A percentile compares a stretch with the other conserved stretches of the same genome.
phyloP scores from a whole-genome alignment of 345 rosid genomes.

The Trapa bicornis region DNA sequence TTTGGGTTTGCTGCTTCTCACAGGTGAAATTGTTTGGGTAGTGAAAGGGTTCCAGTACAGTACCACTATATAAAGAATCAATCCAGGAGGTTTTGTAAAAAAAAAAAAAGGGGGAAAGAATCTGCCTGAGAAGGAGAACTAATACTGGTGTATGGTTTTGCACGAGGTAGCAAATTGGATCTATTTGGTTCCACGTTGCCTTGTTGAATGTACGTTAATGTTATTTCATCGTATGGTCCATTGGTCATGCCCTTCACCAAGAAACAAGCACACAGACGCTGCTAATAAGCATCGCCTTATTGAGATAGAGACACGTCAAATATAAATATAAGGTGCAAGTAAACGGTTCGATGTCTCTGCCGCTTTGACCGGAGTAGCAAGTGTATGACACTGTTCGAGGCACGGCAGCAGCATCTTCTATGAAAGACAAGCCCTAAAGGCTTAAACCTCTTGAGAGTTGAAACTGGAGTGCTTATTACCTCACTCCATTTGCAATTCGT shows the following conservation, averaged over 20 bases:
- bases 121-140: background rate
- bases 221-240: too few relatives aligned
- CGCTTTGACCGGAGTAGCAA: too few relatives aligned
- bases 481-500: background rate
- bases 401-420: background rate
- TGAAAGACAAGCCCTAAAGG: background rate
- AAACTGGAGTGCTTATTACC: background rate
- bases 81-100: conserved; percentile 1
- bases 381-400: too few relatives aligned
- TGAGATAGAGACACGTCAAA: too few relatives aligned
- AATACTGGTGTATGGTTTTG: background rate
- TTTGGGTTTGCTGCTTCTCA: background rate
- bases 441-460: background rate
- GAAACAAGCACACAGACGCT: too few relatives aligned
- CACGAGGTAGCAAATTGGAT: background rate
- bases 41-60: background rate
- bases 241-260: too few relatives aligned
- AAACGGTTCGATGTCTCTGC: too few relatives aligned
- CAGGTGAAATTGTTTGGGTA: background rate
- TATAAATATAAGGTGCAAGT: too few relatives aligned
- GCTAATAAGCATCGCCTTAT: too few relatives aligned
- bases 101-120: background rate
- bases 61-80: background rate
- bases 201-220: background rate
- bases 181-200: background rate